A percentile compares a stretch with the other conserved stretches of the same genome.
Conservation (phyloP, 768 basidiomycete species). For the Tulasnella sp. region DNA sequence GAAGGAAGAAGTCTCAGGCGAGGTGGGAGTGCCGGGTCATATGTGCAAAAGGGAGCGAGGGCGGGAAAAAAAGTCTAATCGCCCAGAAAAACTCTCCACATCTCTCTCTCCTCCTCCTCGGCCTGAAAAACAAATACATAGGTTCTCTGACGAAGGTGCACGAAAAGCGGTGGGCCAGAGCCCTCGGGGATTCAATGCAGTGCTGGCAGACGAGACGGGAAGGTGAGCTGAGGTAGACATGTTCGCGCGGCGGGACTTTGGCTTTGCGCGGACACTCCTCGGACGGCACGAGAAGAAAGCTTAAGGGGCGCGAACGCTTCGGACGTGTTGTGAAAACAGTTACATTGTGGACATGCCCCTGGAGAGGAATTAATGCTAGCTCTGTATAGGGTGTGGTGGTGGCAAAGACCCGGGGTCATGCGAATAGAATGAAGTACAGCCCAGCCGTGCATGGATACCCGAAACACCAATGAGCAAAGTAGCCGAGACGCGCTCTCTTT, state of each 20-base stretch:
- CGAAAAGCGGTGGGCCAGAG: background rate
- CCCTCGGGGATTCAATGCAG: background rate
- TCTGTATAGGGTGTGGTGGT: conserved; percentile 1
- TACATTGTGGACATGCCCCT: background rate
- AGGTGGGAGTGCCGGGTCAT: conserved; percentile 13
- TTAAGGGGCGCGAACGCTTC: background rate
- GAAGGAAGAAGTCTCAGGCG: background rate
- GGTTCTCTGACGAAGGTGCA: background rate
- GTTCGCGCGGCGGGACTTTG: background rate
- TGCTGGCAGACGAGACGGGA: background rate
- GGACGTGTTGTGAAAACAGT: conserved; percentile 3
- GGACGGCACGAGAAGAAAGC: background rate
- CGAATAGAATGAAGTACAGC: conserved; percentile 8
- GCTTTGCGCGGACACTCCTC: background rate
- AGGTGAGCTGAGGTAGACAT: background rate
- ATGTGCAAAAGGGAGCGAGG: background rate
- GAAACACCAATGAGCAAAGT: conserved; percentile 13
- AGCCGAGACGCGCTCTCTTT: background rate
- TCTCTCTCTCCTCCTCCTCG: background rate
- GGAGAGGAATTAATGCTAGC: background rate
- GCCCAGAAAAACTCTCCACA: background rate
- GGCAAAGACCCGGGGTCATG: conserved; percentile 6
- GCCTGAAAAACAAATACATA: conserved; percentile 7
- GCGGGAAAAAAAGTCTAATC: conserved; percentile 12
- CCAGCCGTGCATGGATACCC: conserved; percentile 4